A percentile compares a stretch with the other conserved stretches of the same genome.
Conservation (phyloP, 2,329 filamentous ascomycete species). For the Coniochaeta sp. region DNA sequence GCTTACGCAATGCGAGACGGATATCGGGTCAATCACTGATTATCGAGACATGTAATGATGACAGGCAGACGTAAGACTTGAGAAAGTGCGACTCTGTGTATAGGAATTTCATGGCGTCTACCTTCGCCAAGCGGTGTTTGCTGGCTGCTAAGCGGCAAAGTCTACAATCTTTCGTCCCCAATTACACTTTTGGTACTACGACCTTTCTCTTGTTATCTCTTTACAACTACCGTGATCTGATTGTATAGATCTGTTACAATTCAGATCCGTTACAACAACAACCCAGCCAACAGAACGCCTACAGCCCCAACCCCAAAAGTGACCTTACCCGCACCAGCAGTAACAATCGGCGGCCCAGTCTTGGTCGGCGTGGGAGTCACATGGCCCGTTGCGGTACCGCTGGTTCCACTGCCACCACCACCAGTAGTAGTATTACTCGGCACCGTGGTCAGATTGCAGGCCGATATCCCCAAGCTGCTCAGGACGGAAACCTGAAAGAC, state of each 20-base stretch:
- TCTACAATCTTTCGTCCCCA: no score
- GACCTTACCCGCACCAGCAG: not conserved
- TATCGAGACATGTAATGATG: no score
- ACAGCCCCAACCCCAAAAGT: not conserved
- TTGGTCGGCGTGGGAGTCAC: constrained; percentile 1
- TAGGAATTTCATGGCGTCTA: no score
- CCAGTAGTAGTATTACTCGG: not conserved
- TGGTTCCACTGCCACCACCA: not conserved
- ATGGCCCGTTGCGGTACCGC: not conserved
- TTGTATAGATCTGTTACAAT: no score
- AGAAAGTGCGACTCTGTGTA: no score
- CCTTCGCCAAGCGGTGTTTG: no score
- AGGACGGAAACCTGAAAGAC: constrained; percentile 11
- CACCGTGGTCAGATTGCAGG: constrained; percentile 8
- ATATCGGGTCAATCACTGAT: not conserved
- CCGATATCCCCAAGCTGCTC: constrained; percentile 10
- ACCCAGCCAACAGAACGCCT: not conserved
- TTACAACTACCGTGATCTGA: no score
- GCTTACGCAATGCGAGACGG: not conserved
- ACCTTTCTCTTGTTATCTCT: no score
- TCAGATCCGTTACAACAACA: not conserved
- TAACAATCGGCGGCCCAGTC: constrained; percentile 1
- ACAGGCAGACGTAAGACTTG: no score
- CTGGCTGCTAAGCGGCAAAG: no score
- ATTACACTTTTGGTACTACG: no score